A percentile compares a stretch with the other conserved stretches of the same genome.
Evolutionary conservation across 2,329 filamentous ascomycete species (phyloP).

Genomic region (Curvularia eragrostidis): DNA sequence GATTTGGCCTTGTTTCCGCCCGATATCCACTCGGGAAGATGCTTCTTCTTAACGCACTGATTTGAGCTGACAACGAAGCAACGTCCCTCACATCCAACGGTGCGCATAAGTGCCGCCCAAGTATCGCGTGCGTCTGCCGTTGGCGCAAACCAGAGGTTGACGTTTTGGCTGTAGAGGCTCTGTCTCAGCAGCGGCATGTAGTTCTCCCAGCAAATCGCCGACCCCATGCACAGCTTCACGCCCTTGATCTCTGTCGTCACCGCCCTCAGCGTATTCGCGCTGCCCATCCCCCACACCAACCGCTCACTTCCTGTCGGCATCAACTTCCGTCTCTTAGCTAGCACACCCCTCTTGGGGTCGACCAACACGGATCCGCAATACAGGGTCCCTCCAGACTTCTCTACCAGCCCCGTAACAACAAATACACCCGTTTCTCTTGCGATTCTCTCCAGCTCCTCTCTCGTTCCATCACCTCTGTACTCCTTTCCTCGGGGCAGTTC

Average conservation of each 20-base stretch:
- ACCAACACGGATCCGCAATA: conserved; percentile 87
- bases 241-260: conserved; percentile 81
- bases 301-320: conserved; percentile 89
- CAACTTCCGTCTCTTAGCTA: conserved; percentile 90
- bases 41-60: conserved; percentile 71
- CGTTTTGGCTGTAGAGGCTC: conserved; percentile 84
- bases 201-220: conserved; percentile 96
- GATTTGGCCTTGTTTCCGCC: conserved; percentile 16
- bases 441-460: conserved; percentile 79
- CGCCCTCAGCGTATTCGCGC: conserved; percentile 77
- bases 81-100: conserved; percentile 79
- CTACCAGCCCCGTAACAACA: conserved; percentile 78
- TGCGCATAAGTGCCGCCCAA: conserved; percentile 84
- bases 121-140: conserved; percentile 85
- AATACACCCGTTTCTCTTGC: conserved; percentile 82
- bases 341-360: conserved; percentile 71
- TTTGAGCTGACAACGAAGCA: conserved; percentile 88
- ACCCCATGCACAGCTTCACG: conserved; percentile 78
- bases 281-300: conserved; percentile 87
- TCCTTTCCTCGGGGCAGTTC: conserved; percentile 57
- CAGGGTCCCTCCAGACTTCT: conserved; percentile 79
- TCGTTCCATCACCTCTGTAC: conserved; percentile 73
- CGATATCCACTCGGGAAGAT: conserved; percentile 65
- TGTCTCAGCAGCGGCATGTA: conserved; percentile 92
- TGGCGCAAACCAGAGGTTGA: conserved; percentile 89